Conservation (phyloP, 306 rosid species). For the Cajanus cajan region DNA sequence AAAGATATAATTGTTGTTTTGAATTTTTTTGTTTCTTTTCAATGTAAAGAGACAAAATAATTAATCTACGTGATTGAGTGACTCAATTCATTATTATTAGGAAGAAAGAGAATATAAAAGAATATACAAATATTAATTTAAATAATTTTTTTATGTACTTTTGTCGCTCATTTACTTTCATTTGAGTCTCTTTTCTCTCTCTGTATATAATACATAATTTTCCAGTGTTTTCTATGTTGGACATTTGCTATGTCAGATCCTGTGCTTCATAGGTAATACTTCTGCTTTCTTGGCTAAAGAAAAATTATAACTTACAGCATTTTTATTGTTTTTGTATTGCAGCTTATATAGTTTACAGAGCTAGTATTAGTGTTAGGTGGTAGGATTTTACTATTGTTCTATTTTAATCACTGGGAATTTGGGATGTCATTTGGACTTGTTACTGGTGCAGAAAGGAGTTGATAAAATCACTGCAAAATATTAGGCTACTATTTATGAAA, state of each 20-base stretch:
- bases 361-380: conserved; percentile 1
- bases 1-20: neutral
- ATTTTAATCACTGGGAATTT: neutral
- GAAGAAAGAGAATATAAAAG: neutral
- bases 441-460: neutral
- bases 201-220: too few relatives aligned
- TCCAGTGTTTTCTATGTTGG: neutral
- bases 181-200: neutral
- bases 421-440: neutral
- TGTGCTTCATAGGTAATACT: neutral
- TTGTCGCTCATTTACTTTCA: neutral
- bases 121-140: neutral
- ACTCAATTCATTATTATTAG: neutral
- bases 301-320: neutral
- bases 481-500: neutral
- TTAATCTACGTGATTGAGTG: neutral
- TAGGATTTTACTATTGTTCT: neutral
- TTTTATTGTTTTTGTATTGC: neutral
- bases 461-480: conserved; percentile 1
- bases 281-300: conserved; percentile 11
- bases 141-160: neutral
- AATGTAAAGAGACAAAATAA: neutral
- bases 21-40: neutral
- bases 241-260: neutral
- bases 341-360: neutral